phyloP scores from a whole-genome alignment of 2,329 filamentous ascomycete genomes.

The Emergomyces orientalis region DNA sequence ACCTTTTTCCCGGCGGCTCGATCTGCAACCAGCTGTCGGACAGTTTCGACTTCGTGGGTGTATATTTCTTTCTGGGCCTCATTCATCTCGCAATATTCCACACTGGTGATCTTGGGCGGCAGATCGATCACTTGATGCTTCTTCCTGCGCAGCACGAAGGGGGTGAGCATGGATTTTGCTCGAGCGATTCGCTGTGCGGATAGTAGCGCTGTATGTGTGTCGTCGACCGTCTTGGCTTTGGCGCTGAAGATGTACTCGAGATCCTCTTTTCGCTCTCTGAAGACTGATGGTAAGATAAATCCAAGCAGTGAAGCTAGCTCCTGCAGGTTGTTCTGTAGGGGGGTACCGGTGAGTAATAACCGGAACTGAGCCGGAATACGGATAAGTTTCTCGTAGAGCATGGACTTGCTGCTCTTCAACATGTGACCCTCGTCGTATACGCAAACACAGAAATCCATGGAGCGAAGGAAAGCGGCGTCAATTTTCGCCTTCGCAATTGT shows the following conservation, averaged over 20 bases:
- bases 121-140: slow-evolving; percentile 88
- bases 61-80: slow-evolving; percentile 65
- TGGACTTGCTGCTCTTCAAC: slow-evolving; percentile 78
- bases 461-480: slow-evolving; percentile 55
- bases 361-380: slow-evolving; percentile 73
- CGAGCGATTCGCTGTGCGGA: slow-evolving; percentile 79
- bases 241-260: slow-evolving; percentile 85
- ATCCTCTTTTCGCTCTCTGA: slow-evolving; percentile 64
- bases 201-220: slow-evolving; percentile 65
- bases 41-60: slow-evolving; percentile 55
- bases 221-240: slow-evolving; percentile 72
- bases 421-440: slow-evolving; percentile 94
- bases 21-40: slow-evolving; percentile 51
- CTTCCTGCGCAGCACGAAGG: slow-evolving; percentile 87
- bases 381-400: slow-evolving; percentile 69
- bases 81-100: slow-evolving; percentile 75
- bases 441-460: slow-evolving; percentile 48
- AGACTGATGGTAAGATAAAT: slow-evolving; percentile 87
- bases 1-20: slow-evolving; percentile 48
- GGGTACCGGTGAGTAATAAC: slow-evolving; percentile 80
- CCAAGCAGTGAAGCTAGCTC: slow-evolving; percentile 83
- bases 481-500: slow-evolving; percentile 53
- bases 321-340: slow-evolving; percentile 89
- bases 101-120: slow-evolving; percentile 65
- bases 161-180: slow-evolving; percentile 84